phyloP scores from a whole-genome alignment of 1,284 basidiomycete genomes.

The Ceratorhiza oryzae-sativae region DNA sequence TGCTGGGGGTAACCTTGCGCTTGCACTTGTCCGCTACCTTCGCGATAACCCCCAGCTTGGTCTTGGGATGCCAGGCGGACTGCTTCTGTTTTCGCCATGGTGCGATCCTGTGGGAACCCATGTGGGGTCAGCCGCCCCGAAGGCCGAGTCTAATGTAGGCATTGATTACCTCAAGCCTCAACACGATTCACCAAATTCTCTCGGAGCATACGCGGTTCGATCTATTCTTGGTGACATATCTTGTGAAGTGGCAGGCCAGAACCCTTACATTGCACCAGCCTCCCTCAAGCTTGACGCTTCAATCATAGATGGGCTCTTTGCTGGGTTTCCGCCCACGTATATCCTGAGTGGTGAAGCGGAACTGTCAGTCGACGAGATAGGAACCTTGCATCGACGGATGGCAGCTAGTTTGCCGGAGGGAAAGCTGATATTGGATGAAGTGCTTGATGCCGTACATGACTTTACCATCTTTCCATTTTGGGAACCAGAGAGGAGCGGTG shows the following conservation, averaged over 20 bases:
- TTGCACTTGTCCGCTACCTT: constrained; percentile 63
- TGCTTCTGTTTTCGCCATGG: constrained; percentile 69
- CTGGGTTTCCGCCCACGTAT: constrained; percentile 63
- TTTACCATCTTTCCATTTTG: constrained; percentile 55
- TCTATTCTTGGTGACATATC: constrained; percentile 49
- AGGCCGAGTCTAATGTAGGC: constrained; percentile 49
- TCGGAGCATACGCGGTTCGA: constrained; percentile 15
- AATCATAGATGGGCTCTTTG: constrained; percentile 53
- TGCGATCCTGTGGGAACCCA: constrained; percentile 55
- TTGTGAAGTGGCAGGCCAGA: constrained; percentile 51
- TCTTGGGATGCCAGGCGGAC: constrained; percentile 59
- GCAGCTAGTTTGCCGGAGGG: constrained; percentile 49
- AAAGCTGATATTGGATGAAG: constrained; percentile 53
- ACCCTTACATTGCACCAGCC: constrained; percentile 64
- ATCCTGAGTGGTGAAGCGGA: constrained; percentile 63
- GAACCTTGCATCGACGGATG: constrained; percentile 54
- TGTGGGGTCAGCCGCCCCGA: constrained; percentile 48
- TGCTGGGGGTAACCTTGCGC: constrained; percentile 73
- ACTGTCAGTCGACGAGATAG: constrained; percentile 59
- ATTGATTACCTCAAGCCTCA: constrained; percentile 50
- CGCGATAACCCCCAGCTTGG: constrained; percentile 48
- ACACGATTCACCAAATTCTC: neutral
- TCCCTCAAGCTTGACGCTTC: constrained; percentile 52
- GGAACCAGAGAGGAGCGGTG: constrained; percentile 25
- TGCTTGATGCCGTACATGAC: constrained; percentile 62